These are phyloP conservation scores for Metschnikowia drakensbergensis DNA, from an alignment of 805 yeast genomes.

Conservation along the genomic window DNA sequence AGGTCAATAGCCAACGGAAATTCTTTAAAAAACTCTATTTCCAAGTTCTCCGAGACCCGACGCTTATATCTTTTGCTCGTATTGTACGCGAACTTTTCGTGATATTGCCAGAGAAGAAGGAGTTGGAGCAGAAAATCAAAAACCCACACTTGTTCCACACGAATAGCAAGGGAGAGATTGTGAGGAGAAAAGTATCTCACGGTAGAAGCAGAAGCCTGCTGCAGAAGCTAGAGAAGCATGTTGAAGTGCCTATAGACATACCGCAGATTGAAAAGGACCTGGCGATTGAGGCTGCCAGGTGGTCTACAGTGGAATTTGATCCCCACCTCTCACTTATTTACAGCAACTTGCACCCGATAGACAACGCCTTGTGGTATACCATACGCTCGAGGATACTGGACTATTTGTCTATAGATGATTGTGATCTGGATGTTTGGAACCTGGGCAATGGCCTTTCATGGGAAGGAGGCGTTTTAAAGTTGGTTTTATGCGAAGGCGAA, in stretches of 20 bases:
- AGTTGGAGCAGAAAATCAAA: constrained; percentile 30
- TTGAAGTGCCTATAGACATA: constrained; percentile 25
- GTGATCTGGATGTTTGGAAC: constrained; percentile 33
- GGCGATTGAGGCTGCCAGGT: constrained; percentile 47
- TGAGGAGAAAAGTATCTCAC: constrained; percentile 21
- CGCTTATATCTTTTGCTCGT: constrained; percentile 49
- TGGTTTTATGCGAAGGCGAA: constrained; percentile 70
- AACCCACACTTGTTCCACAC: constrained; percentile 40
- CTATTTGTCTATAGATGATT: constrained; percentile 48
- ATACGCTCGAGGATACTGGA: constrained; percentile 65
- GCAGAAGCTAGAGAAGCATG: constrained; percentile 18
- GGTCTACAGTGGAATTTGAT: constrained; percentile 55
- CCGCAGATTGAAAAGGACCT: constrained; percentile 34
- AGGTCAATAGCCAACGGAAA: constrained; percentile 45
- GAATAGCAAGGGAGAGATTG: constrained; percentile 29
- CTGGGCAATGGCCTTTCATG: constrained; percentile 47
- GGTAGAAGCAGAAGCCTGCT: constrained; percentile 7
- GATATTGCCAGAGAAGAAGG: constrained; percentile 39
- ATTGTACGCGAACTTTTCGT: constrained; percentile 58
- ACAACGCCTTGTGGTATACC: constrained; percentile 60
- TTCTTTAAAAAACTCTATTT: constrained; percentile 54
- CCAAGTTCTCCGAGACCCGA: constrained; percentile 43
- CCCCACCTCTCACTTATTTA: constrained; percentile 76
- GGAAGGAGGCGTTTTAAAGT: constrained; percentile 64
- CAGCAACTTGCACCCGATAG: constrained; percentile 60